A percentile compares a stretch with the other conserved stretches of the same genome.
Conservation (phyloP, 345 rosid genomes). For the Linum tenue region DNA sequence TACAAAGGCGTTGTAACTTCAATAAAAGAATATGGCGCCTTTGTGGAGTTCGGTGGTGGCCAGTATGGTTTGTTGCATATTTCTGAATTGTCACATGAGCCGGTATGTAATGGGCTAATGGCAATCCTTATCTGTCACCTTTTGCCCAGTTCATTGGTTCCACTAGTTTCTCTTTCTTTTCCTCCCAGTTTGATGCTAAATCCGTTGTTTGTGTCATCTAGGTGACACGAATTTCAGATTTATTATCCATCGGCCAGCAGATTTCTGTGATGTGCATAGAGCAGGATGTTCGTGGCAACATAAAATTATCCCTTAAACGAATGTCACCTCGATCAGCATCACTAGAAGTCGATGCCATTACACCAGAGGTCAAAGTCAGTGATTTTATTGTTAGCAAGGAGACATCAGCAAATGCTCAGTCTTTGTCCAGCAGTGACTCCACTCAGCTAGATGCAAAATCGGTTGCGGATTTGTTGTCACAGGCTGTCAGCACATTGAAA, state of each 20-base stretch:
- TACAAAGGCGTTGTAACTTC: constrained; percentile 86
- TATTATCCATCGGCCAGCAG: constrained; percentile 65
- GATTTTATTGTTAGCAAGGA: constrained; percentile 30
- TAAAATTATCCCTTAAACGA: constrained; percentile 77
- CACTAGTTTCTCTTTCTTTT: not conserved
- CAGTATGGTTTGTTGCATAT: constrained; percentile 86
- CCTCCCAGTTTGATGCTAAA: not conserved
- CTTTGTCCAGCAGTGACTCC: constrained; percentile 28
- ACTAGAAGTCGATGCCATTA: not conserved
- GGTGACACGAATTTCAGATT: constrained; percentile 77
- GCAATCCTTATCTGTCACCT: not conserved
- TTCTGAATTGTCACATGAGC: constrained; percentile 89
- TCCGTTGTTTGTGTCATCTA: constrained; percentile 24
- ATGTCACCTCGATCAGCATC: constrained; percentile 28
- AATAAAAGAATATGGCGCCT: constrained; percentile 93
- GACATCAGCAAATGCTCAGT: constrained; percentile 30
- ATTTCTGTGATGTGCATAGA: constrained; percentile 78
- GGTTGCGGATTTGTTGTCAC: constrained; percentile 15
- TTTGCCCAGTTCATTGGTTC: not conserved
- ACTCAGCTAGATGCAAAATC: constrained; percentile 32
- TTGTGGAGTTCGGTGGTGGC: constrained; percentile 94
- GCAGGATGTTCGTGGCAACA: constrained; percentile 92
- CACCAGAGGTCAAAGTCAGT: constrained; percentile 10
- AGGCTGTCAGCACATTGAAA: constrained; percentile 7
- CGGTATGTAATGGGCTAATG: constrained; percentile 35